These are phyloP conservation scores for Solanum chiquidenum DNA, from an alignment of 257 asterid species.

Conservation along the genomic window DNA sequence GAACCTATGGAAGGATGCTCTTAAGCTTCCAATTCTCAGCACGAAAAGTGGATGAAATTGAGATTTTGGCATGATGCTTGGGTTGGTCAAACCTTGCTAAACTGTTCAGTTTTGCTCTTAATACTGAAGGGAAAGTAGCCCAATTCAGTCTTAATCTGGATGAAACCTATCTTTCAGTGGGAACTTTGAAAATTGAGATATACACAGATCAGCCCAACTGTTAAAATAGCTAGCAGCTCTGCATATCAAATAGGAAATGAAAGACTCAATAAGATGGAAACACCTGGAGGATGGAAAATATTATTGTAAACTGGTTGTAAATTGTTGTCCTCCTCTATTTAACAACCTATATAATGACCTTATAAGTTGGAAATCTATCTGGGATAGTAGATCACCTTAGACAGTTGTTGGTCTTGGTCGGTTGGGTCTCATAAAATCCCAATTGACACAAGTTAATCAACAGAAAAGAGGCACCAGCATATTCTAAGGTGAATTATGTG, in stretches of 20 bases:
- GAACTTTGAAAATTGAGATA: background rate
- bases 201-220: background rate
- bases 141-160: background rate
- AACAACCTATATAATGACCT: background rate
- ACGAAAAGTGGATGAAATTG: background rate
- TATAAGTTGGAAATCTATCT: background rate
- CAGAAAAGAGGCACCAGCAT: background rate
- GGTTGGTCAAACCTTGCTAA: background rate
- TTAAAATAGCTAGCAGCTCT: background rate
- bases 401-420: background rate
- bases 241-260: background rate
- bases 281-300: background rate
- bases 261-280: background rate
- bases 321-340: background rate
- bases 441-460: background rate
- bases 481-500: background rate
- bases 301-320: background rate
- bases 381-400: background rate
- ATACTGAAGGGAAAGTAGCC: background rate
- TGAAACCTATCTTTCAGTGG: background rate
- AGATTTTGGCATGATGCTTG: background rate
- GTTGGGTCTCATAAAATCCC: background rate
- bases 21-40: background rate
- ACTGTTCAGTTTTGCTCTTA: background rate
- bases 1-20: background rate